phyloP scores from a whole-genome alignment of 306 rosid genomes.

The Sechiopsis laciniata region DNA sequence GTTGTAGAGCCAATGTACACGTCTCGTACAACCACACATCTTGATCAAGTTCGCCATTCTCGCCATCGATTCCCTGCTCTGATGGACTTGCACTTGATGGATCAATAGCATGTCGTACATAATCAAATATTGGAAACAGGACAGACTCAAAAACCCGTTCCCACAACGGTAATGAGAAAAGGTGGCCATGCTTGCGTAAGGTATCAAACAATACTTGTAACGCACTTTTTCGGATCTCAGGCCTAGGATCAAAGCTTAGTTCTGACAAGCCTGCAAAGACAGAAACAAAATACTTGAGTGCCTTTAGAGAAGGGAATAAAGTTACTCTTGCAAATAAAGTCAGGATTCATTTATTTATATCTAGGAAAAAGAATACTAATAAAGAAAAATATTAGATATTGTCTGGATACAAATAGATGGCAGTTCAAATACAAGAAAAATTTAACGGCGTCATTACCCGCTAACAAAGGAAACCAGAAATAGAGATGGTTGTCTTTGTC shows the following conservation, averaged over 20 bases:
- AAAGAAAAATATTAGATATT: neutral
- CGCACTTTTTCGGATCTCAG: slow-evolving; percentile 93
- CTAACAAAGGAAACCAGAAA: slow-evolving; percentile 97
- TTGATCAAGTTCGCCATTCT: slow-evolving; percentile 69
- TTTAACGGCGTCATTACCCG: slow-evolving; percentile 53
- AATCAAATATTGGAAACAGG: slow-evolving; percentile 91
- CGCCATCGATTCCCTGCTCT: slow-evolving; percentile 45
- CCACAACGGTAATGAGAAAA: slow-evolving; percentile 87
- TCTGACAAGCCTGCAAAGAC: slow-evolving; percentile 81
- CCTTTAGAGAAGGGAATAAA: neutral
- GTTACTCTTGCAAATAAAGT: neutral
- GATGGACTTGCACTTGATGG: slow-evolving; percentile 67
- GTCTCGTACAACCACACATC: slow-evolving; percentile 98
- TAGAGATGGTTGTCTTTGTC: slow-evolving; percentile 78
- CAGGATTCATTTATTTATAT: neutral
- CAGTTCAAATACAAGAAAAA: slow-evolving; percentile 20
- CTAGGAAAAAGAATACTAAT: too few species aligned
- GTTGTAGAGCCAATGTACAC: slow-evolving; percentile 93
- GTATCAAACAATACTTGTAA: slow-evolving; percentile 84
- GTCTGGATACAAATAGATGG: neutral
- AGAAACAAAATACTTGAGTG: slow-evolving; percentile 13
- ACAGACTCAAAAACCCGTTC: slow-evolving; percentile 91
- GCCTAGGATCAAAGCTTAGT: slow-evolving; percentile 97
- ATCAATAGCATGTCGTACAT: slow-evolving; percentile 92
- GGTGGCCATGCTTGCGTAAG: slow-evolving; percentile 96